Evolutionary conservation across 495 filamentous ascomycete genomes (phyloP).

Genomic region (Wilcoxina mikolae): DNA sequence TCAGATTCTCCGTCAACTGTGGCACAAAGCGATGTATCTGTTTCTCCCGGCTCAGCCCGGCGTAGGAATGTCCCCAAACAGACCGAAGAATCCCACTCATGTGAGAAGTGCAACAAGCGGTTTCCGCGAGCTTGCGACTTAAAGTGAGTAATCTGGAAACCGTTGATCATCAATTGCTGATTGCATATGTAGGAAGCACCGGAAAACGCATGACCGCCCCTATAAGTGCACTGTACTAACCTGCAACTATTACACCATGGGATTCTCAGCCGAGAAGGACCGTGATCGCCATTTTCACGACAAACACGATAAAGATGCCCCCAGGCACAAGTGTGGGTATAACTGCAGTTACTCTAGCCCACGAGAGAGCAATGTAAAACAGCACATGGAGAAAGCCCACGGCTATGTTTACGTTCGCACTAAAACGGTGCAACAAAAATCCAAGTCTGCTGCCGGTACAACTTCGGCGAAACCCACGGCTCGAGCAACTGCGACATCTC

Average conservation of each 20-base stretch:
- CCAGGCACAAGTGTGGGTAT: conserved; percentile 68
- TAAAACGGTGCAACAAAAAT: conserved; percentile 38
- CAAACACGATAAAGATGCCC: conserved; percentile 68
- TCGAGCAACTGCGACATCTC: no score
- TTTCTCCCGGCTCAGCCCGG: neutral
- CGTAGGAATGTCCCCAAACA: neutral
- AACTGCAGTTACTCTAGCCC: conserved; percentile 89
- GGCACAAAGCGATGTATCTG: neutral
- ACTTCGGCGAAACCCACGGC: no score
- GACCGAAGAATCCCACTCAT: neutral
- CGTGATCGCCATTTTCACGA: conserved; percentile 89
- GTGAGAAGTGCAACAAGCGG: conserved; percentile 27
- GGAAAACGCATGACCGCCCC: conserved; percentile 90
- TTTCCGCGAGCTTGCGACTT: conserved; percentile 25
- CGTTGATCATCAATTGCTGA: neutral
- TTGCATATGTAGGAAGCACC: conserved; percentile 50
- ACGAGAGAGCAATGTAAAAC: conserved; percentile 94
- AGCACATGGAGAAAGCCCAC: conserved; percentile 98
- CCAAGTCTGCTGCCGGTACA: neutral
- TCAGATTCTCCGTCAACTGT: neutral
- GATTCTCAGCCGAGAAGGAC: conserved; percentile 97
- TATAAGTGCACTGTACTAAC: conserved; percentile 71
- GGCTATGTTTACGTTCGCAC: conserved; percentile 77
- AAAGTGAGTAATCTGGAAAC: conserved; percentile 10
- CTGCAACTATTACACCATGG: conserved; percentile 71